These are phyloP conservation scores for Microcyclospora tardicrescens DNA, from an alignment of 2,329 filamentous ascomycete genomes.

Conservation along the genomic window DNA sequence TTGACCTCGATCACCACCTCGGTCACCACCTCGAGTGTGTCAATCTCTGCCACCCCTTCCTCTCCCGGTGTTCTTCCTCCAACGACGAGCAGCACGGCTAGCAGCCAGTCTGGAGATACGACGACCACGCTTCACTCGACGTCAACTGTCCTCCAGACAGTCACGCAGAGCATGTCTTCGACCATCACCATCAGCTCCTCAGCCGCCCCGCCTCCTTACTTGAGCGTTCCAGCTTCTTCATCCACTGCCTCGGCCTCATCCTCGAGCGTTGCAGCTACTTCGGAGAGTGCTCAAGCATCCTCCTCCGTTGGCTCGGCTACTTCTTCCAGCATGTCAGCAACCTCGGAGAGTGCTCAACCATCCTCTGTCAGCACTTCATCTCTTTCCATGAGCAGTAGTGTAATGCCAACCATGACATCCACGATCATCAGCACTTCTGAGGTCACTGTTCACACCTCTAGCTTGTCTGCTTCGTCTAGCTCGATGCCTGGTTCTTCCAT, in stretches of 20 bases:
- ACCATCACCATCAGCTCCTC: slow-evolving; percentile 8
- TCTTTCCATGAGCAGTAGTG: no score
- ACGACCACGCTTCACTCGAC: slow-evolving; percentile 1
- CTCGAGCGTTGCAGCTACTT: neutral
- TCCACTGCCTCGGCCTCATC: neutral
- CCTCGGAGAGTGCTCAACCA: no score
- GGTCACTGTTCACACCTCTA: slow-evolving; percentile 2
- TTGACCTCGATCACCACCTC: slow-evolving; percentile 13
- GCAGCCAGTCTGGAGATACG: neutral
- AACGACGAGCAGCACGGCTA: neutral
- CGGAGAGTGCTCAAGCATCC: no score
- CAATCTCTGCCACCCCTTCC: neutral
- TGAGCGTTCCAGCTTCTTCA: neutral
- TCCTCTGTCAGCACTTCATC: no score
- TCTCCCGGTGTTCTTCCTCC: neutral
- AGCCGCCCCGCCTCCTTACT: neutral
- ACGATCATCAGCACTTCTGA: slow-evolving; percentile 6
- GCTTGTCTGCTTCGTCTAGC: neutral
- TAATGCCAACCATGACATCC: slow-evolving; percentile 1
- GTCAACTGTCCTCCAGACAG: slow-evolving; percentile 5
- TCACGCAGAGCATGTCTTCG: slow-evolving; percentile 7
- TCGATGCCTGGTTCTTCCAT: slow-evolving; percentile 3
- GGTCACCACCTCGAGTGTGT: slow-evolving; percentile 1
- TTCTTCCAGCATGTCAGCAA: no score
- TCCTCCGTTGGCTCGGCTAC: no score